Conservation (phyloP, 176 grass and related monocot species). For the Zoysia japonica region DNA sequence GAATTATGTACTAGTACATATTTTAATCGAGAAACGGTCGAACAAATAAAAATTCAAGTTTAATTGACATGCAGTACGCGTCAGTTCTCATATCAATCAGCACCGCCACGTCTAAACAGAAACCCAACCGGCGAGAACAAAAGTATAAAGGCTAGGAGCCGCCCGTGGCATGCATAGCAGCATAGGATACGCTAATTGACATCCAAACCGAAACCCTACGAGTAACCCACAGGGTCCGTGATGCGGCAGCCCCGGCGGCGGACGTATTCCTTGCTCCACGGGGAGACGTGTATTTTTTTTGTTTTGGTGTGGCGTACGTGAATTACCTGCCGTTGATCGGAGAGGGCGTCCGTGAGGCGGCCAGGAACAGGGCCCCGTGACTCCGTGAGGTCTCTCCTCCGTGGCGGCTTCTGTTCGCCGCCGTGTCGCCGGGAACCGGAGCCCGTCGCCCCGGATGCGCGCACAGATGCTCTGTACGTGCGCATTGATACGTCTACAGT, state of each 20-base stretch:
- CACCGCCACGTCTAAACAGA: slow-evolving; percentile 9
- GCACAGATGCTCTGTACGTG: not conserved
- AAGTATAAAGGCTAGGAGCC: not conserved
- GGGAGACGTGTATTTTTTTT: slow-evolving; percentile 40
- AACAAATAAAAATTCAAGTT: not conserved
- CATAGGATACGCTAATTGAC: not conserved
- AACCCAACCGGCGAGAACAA: not conserved
- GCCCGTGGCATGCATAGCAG: not conserved
- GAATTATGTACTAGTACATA: not conserved
- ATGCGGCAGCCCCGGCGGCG: not conserved
- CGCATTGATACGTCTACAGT: not conserved
- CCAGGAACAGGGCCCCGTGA: not conserved
- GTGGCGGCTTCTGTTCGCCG: slow-evolving; percentile 2
- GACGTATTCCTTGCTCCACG: slow-evolving; percentile 29
- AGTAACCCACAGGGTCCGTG: not conserved
- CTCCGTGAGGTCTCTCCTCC: not conserved
- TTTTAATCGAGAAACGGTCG: not conserved
- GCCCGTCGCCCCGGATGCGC: not conserved
- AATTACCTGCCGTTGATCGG: slow-evolving; percentile 34
- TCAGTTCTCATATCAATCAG: not conserved
- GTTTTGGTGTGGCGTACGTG: slow-evolving; percentile 27
- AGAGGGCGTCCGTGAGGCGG: not conserved
- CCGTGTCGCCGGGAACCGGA: not conserved
- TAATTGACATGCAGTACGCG: not conserved
- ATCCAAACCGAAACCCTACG: not conserved